Base-by-base conservation (phyloP, 345 rosid genomes). In the Eutrema heterophyllum region DNA sequence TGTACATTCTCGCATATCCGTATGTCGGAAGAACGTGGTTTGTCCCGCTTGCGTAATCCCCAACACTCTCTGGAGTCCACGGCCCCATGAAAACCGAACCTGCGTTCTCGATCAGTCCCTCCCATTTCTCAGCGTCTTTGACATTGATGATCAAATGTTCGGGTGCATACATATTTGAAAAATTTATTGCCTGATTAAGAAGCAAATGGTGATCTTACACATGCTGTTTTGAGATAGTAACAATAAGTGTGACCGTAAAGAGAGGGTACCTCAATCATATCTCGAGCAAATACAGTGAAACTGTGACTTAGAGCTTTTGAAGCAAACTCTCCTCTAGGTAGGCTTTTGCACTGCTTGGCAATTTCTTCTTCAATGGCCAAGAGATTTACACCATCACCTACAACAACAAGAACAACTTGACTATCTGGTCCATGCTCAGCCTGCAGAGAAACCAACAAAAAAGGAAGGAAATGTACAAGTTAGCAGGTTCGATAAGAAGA, bases 351-450 rank as follows among this genome's bases (percentile, higher is more conserved):
- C 71, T 94, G 97, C 68, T 81, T 85, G 52, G 68, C 81, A n/a
- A 92, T 88, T 81, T 92, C 93, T 38, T 85, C 92, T 81, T 92
- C 96, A 13, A 83, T 89, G 50, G 93, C 84, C 64, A 83, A 83
- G 69, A 89, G 16, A 83, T 91, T 79, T 46, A 91, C 87, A 71
- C 86, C 88, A 21, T 88, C 88, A n/a, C 97, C 97, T 45, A 80
- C 85, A 74, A 87, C 80, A 64, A 91, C 97, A 69, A 89, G 95
- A 76, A 94, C 96, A 79, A 91, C 97, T 77, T 89, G 97, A 79
- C 97, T 91, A 81, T 94, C 97, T 53, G 97, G 97, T 56, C 98
- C 98, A 78, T 89, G 97, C 80, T 95, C 99, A 40, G 97, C 99
- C 99, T 90, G 85, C 66, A 75, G 77, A 29, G 48, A 65, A 46